phyloP scores from a whole-genome alignment of 2,329 filamentous ascomycete species.

The Paraconiothyrium brasiliense region DNA sequence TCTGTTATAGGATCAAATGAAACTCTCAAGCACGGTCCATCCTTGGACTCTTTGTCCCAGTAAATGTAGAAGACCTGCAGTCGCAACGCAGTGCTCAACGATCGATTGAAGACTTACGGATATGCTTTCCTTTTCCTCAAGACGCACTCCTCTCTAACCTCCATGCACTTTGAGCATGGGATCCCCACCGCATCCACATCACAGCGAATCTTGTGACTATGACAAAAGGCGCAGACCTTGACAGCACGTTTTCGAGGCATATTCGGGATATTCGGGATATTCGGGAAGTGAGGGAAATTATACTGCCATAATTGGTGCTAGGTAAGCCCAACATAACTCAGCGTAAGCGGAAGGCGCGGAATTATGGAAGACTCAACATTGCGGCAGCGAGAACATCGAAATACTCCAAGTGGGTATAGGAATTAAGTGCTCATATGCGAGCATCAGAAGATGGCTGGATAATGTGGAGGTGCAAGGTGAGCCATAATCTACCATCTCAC shows the following conservation, averaged over 20 bases:
- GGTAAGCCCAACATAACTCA: not conserved
- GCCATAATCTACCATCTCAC: not conserved
- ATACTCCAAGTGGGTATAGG: not conserved
- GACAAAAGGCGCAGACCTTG: slow-evolving; percentile 23
- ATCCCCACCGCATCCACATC: slow-evolving; percentile 15
- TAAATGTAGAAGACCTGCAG: not conserved
- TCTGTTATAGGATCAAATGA: not conserved
- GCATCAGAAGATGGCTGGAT: not conserved
- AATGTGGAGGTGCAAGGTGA: not conserved
- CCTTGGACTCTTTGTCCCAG: not conserved
- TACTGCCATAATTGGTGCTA: not conserved
- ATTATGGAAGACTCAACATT: not conserved
- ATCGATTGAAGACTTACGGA: slow-evolving; percentile 11
- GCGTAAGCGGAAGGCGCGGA: slow-evolving; percentile 5
- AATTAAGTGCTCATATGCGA: not conserved
- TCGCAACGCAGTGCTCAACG: not conserved
- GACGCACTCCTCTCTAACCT: slow-evolving; percentile 14
- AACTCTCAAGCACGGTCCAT: too few species aligned
- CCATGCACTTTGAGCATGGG: slow-evolving; percentile 22
- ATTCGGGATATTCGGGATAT: slow-evolving; percentile 19
- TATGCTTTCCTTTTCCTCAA: slow-evolving; percentile 22
- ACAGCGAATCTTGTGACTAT: slow-evolving; percentile 23
- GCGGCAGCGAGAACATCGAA: too few species aligned
- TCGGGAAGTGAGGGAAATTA: not conserved
- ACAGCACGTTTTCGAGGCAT: slow-evolving; percentile 23